Evolutionary conservation across 1,139 yeast genomes (phyloP), one percentile per base, ranked within the genome.

Genomic region (Pichia norvegensis): DNA sequence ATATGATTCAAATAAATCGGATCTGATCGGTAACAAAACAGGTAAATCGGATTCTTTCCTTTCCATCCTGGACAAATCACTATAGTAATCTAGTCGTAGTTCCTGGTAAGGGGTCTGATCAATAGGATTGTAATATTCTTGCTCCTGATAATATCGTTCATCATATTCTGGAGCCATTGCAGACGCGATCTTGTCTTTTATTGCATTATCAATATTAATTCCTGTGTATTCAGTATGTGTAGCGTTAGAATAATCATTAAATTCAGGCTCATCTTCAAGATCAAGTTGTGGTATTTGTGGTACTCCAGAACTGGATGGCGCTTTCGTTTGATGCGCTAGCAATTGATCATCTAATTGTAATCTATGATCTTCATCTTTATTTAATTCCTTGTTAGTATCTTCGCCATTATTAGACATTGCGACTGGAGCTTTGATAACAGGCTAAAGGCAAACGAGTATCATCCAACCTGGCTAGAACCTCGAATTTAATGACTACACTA

Each of bases 21-120:
- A 56, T 20, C 59, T 50, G 2, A 60, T 52, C 0, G 77, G 74
- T 38, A 73, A 47, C 21, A 73, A 50, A 5, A 72, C 56, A 0
- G 72, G 65, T 1, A 68, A 64, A 1, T 49, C 41, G n/a, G 31
- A 45, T 0, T 44, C 43, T 1, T 40, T 46, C 25, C 51, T 47
- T 21, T 48, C 37, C 42, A 56, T 58, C 31, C 57, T 58, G 4
- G 56, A 39, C 7, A 60, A 44, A 45, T 67, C 68, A 10, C 59
- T 60, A 41, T 56, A 67, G 6, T 65, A 57, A 25, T 61, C 55
- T 42, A 31, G 5, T 4, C 29, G 10, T 16, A 9, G 2, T 17
- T 21, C 29, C 16, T 36, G 20, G 20, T 36, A 17, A n/a, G 31
- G 31, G 33, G 25, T 10, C 20, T 17, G 45, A 21, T 21, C 11